Conservation (phyloP, 345 rosid species). For the Xanthoceras sorbifolium region DNA sequence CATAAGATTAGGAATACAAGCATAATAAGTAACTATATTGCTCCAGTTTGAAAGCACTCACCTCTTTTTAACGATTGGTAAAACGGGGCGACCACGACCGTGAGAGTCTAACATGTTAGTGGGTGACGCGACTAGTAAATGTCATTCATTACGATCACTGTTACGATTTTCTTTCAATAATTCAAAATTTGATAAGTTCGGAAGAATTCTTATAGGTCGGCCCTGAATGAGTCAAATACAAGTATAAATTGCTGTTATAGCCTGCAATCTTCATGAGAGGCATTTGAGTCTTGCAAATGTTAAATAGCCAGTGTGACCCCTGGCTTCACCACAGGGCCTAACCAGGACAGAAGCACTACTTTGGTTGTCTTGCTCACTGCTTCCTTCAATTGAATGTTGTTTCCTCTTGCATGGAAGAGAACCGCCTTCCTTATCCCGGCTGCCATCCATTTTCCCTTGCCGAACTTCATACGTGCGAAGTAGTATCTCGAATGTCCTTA, state of each 20-base stretch:
- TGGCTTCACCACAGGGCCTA: constrained; percentile 72
- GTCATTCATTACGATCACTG: background rate
- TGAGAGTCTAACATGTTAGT: background rate
- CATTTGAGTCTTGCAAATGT: constrained; percentile 90
- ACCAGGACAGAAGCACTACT: constrained; percentile 55
- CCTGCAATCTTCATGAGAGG: constrained; percentile 28
- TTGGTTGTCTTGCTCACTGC: constrained; percentile 24
- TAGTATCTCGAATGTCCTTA: constrained; percentile 86
- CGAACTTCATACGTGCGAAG: constrained; percentile 82
- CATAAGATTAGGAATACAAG: background rate
- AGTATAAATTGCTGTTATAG: background rate
- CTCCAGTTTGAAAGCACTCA: background rate
- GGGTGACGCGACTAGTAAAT: background rate
- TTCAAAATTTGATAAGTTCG: background rate
- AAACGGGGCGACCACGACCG: background rate
- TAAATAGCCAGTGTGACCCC: constrained; percentile 96
- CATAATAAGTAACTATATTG: background rate
- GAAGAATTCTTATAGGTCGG: background rate
- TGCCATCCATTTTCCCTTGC: constrained; percentile 51
- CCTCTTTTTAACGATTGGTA: background rate
- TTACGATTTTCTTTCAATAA: background rate
- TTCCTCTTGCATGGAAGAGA: constrained; percentile 74
- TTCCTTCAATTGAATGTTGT: constrained; percentile 49
- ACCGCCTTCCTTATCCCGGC: constrained; percentile 35
- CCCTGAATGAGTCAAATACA: background rate